A percentile compares a stretch with the other conserved stretches of the same genome.
These are phyloP conservation scores for Pichia rugopelliculosa DNA, from an alignment of 805 yeast species.

Conservation along the genomic window DNA sequence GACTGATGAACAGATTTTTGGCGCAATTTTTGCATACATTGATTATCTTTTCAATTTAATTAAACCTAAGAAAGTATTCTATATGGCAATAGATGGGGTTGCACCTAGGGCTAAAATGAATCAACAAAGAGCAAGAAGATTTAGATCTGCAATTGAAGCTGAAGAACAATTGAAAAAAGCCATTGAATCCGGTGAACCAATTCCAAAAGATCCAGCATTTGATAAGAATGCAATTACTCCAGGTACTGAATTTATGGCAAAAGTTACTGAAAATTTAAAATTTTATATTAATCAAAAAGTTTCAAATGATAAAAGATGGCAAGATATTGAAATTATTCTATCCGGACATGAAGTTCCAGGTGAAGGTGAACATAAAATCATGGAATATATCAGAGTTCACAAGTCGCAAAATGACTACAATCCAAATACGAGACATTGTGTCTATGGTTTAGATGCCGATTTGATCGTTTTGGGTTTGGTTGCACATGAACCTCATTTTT, in stretches of 20 bases:
- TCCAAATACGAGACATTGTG: constrained; percentile 83
- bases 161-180: constrained; percentile 74
- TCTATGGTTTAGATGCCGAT: constrained; percentile 95
- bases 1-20: constrained; percentile 86
- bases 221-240: constrained; percentile 94
- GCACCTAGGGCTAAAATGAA: constrained; percentile 99
- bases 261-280: constrained; percentile 69
- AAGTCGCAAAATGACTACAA: constrained; percentile 69
- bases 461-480: constrained; percentile 87
- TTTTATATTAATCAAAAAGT: constrained; percentile 86
- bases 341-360: constrained; percentile 98
- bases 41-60: constrained; percentile 88
- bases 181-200: constrained; percentile 57
- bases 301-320: constrained; percentile 83
- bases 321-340: constrained; percentile 62
- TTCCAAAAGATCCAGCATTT: constrained; percentile 80
- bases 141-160: constrained; percentile 89
- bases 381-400: constrained; percentile 79
- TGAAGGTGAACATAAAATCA: constrained; percentile 96
- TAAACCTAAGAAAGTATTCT: constrained; percentile 77
- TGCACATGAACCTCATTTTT: constrained; percentile 93
- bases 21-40: constrained; percentile 87
- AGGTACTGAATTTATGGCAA: constrained; percentile 95
- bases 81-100: constrained; percentile 98
- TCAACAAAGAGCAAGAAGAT: constrained; percentile 94